Evolutionary conservation across 345 rosid genomes (phyloP).

Genomic region (Populus davidiana): DNA sequence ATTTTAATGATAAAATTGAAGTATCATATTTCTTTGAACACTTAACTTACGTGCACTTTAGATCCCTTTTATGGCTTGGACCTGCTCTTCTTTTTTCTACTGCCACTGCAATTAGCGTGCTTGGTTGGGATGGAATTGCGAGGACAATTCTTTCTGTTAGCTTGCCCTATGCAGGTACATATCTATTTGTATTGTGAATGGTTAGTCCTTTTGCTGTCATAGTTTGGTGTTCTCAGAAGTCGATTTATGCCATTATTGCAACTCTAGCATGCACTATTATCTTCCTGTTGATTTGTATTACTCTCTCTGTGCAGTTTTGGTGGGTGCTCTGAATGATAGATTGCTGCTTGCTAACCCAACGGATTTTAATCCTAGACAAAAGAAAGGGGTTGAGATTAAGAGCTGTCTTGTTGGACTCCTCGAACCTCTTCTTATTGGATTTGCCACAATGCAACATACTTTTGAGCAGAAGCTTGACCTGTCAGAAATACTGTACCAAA

Average conservation of each 20-base stretch:
- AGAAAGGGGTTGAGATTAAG: constrained; percentile 78
- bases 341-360: constrained; percentile 77
- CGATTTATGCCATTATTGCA: constrained; percentile 11
- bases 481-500: constrained; percentile 86
- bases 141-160: constrained; percentile 82
- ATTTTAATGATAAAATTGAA: constrained; percentile 1
- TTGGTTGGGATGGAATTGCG: constrained; percentile 97
- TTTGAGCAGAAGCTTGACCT: constrained; percentile 94
- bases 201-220: background rate
- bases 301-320: constrained; percentile 54
- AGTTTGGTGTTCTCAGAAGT: background rate
- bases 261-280: constrained; percentile 3
- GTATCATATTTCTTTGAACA: constrained; percentile 21
- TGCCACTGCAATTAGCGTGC: constrained; percentile 71
- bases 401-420: constrained; percentile 95
- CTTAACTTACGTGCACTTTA: constrained; percentile 69
- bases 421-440: constrained; percentile 97
- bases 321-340: constrained; percentile 93
- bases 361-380: constrained; percentile 83
- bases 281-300: constrained; percentile 18
- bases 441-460: constrained; percentile 91
- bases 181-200: constrained; percentile 12
- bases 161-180: constrained; percentile 82
- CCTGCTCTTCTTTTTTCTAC: constrained; percentile 96
- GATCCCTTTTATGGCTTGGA: constrained; percentile 97